Evolutionary conservation across 1,284 basidiomycete genomes (phyloP).

Genomic region (Neolentinus lepideus): DNA sequence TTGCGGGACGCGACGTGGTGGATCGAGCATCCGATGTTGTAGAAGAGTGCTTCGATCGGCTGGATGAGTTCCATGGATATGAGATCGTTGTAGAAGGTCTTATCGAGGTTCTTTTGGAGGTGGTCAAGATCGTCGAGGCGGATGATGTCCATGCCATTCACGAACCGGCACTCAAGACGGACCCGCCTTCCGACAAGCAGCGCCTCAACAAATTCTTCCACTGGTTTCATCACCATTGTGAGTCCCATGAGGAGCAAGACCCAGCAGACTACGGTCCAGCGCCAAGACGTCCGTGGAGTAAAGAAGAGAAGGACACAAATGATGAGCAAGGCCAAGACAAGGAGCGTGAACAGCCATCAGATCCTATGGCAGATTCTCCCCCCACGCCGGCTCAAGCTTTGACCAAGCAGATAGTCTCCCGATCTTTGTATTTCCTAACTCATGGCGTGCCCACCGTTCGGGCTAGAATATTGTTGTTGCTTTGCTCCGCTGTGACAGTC

Average conservation of each 20-base stretch:
- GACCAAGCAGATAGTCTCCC: conserved; percentile 77
- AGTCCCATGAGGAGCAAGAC: conserved; percentile 27
- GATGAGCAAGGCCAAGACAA: conserved; percentile 21
- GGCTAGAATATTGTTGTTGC: conserved; percentile 68
- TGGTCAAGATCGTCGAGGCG: conserved; percentile 62
- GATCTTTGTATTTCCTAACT: conserved; percentile 85
- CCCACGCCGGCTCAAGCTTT: conserved; percentile 67
- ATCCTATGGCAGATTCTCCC: conserved; percentile 25
- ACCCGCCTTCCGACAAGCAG: conserved; percentile 8
- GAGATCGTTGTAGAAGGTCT: conserved; percentile 78
- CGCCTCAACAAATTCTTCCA: conserved; percentile 44
- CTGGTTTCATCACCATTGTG: conserved; percentile 57
- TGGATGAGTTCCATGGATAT: conserved; percentile 93
- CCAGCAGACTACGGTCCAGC: conserved; percentile 46
- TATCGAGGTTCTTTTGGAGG: conserved; percentile 78
- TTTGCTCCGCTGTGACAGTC: conserved; percentile 67
- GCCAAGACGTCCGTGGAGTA: conserved; percentile 12
- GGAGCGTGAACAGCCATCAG: conserved; percentile 11
- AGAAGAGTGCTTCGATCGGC: conserved; percentile 90
- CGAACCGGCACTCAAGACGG: not conserved
- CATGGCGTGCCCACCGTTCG: conserved; percentile 81
- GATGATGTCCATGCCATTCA: conserved; percentile 29
- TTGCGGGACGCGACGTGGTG: conserved; percentile 82
- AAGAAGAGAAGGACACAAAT: conserved; percentile 12
- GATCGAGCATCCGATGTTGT: conserved; percentile 75